A percentile compares a stretch with the other conserved stretches of the same genome.
These are phyloP conservation scores for Solanum tarijense DNA, from an alignment of 257 asterid genomes.

Conservation along the genomic window DNA sequence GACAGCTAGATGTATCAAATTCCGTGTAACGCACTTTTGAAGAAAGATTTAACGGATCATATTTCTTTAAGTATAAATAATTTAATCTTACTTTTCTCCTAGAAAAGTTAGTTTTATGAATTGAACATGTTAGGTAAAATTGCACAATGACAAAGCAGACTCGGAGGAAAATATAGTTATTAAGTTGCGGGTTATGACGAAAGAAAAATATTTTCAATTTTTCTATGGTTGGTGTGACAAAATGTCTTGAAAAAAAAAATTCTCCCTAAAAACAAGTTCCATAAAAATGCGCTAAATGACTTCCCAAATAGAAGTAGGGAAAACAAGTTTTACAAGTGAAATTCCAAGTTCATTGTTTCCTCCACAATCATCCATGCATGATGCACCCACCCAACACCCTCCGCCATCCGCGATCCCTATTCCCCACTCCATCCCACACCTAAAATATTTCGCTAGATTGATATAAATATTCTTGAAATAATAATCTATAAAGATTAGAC, in stretches of 20 bases:
- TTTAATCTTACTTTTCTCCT: not conserved
- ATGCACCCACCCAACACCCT: too few relatives aligned
- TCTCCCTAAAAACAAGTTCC: too few relatives aligned
- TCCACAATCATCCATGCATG: too few relatives aligned
- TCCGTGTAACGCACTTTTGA: not conserved
- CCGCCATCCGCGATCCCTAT: too few relatives aligned
- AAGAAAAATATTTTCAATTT: too few relatives aligned
- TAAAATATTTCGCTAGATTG: too few relatives aligned
- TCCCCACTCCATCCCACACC: too few relatives aligned
- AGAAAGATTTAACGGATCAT: not conserved
- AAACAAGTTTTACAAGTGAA: not conserved
- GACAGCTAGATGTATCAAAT: not conserved
- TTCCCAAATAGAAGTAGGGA: not conserved
- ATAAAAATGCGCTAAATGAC: not conserved
- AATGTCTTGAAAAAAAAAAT: not conserved
- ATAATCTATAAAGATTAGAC: too few relatives aligned
- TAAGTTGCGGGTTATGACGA: not conserved
- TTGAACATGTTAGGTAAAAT: not conserved
- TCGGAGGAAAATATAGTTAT: not conserved
- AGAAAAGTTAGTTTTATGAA: not conserved
- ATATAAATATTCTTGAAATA: too few relatives aligned
- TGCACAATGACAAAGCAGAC: not conserved
- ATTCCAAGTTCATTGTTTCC: not conserved
- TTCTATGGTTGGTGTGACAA: not conserved
- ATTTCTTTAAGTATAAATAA: not conserved